Evolutionary conservation across 2,329 filamentous ascomycete genomes (phyloP).

Genomic region (Fusarium robinianum): DNA sequence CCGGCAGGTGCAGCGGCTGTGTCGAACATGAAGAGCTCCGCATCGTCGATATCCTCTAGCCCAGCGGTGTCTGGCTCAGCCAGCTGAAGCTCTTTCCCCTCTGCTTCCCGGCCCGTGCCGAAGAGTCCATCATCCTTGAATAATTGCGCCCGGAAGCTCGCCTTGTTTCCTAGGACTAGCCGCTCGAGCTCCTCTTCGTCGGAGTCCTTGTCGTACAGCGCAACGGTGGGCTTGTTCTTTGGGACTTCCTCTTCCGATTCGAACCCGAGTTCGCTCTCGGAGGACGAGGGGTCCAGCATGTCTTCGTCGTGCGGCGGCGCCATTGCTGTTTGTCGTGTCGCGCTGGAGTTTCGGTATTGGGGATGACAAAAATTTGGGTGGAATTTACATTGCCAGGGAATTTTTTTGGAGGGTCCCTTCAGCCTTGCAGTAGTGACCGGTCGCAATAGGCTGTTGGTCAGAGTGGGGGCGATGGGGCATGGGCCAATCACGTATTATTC

Average conservation of each 20-base stretch:
- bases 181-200: conserved; percentile 86
- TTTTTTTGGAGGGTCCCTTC: conserved; percentile 40
- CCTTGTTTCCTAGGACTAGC: conserved; percentile 84
- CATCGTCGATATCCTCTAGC: conserved; percentile 70
- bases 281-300: conserved; percentile 35
- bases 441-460: conserved; percentile 20
- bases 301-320: conserved; percentile 39
- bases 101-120: conserved; percentile 39
- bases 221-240: conserved; percentile 39
- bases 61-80: conserved; percentile 53
- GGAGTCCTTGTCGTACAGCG: conserved; percentile 69
- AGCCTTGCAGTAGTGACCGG: conserved; percentile 37
- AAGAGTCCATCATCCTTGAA: conserved; percentile 56
- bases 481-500: conserved; percentile 24
- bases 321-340: conserved; percentile 36
- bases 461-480: conserved; percentile 12
- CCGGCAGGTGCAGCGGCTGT: conserved; percentile 54
- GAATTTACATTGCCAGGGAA: conserved; percentile 30
- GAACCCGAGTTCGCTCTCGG: conserved; percentile 39
- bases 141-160: conserved; percentile 78
- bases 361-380: conserved; percentile 17
- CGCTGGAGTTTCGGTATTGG: conserved; percentile 17
- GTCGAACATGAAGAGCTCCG: conserved; percentile 85
- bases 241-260: conserved; percentile 36
- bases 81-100: conserved; percentile 41